Conservation (phyloP, 768 basidiomycete genomes). For the Cystofilobasidium bisporidii region DNA sequence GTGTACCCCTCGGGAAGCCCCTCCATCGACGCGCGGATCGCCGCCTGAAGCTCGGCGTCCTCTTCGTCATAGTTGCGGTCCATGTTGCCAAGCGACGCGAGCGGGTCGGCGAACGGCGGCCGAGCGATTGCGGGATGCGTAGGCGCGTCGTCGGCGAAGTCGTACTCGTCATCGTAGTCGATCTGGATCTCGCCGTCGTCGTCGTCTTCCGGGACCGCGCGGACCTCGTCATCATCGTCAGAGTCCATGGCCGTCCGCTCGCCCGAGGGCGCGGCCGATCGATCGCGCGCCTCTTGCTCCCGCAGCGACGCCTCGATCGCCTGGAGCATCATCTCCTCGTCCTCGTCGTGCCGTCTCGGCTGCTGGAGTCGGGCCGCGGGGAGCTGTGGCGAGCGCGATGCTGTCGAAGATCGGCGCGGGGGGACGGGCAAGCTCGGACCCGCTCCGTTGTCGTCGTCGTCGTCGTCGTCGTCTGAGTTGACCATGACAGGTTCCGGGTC, state of each 20-base stretch:
- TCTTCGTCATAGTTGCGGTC: slow-evolving; percentile 19
- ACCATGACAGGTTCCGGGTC: slow-evolving; percentile 1
- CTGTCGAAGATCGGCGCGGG: background rate
- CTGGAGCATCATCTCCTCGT: slow-evolving; percentile 24
- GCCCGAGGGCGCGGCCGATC: background rate
- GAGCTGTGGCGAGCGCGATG: background rate
- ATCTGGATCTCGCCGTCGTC: slow-evolving; percentile 17
- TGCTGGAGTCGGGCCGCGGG: background rate
- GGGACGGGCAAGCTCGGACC: background rate
- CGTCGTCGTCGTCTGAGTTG: slow-evolving; percentile 9
- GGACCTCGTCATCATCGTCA: slow-evolving; percentile 15
- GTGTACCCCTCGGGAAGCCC: slow-evolving; percentile 2
- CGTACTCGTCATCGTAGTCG: slow-evolving; percentile 3
- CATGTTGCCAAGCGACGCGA: background rate
- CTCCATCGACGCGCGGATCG: slow-evolving; percentile 20
- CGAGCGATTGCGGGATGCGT: background rate
- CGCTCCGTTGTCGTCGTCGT: background rate
- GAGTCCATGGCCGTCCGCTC: slow-evolving; percentile 8
- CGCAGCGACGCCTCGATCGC: slow-evolving; percentile 22
- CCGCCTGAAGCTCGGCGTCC: slow-evolving; percentile 18
- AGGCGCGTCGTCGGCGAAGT: background rate
- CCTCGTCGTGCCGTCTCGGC: slow-evolving; percentile 19
- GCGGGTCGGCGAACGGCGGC: background rate
- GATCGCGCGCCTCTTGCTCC: slow-evolving; percentile 14
- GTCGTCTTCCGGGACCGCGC: no score